Evolutionary conservation across 192 early-diverging fungal genomes (phyloP).

Genomic region (Linnemannia schmuckeri): DNA sequence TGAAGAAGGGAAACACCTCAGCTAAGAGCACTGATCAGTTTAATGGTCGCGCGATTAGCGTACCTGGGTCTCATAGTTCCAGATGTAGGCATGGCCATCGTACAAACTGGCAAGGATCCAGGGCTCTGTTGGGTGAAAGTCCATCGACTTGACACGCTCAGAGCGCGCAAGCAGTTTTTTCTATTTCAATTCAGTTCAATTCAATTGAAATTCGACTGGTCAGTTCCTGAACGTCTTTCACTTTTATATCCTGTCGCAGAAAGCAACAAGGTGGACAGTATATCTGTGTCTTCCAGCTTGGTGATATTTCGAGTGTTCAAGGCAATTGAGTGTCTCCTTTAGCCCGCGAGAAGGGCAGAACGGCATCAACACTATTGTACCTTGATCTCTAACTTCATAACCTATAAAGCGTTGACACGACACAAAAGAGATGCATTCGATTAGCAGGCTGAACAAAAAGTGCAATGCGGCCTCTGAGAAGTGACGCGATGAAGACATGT

Average conservation of each 20-base stretch:
- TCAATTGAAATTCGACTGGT: neutral
- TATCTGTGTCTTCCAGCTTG: neutral
- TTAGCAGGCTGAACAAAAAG: neutral
- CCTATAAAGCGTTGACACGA: conserved; percentile 9
- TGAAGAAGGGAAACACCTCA: neutral
- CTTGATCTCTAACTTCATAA: conserved; percentile 58
- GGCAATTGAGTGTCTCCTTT: neutral
- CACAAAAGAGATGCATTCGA: neutral
- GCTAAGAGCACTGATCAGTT: neutral
- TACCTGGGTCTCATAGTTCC: conserved; percentile 99
- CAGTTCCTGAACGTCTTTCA: neutral
- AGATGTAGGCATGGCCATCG: conserved; percentile 95
- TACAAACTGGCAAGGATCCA: conserved; percentile 98
- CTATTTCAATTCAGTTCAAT: conserved; percentile 13
- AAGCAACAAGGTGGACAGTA: neutral
- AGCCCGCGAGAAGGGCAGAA: neutral
- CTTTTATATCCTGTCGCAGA: neutral
- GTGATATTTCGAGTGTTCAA: neutral
- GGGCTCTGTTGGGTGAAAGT: conserved; percentile 99
- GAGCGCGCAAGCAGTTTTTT: conserved; percentile 79
- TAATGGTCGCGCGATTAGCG: neutral
- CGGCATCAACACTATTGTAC: conserved; percentile 9
- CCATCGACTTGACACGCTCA: conserved; percentile 98
- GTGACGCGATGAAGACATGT: neutral
- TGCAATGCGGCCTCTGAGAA: neutral